A percentile compares a stretch with the other conserved stretches of the same genome.
phyloP scores from a whole-genome alignment of 164 flowering plant genomes.

The Dillenia turbinata region DNA sequence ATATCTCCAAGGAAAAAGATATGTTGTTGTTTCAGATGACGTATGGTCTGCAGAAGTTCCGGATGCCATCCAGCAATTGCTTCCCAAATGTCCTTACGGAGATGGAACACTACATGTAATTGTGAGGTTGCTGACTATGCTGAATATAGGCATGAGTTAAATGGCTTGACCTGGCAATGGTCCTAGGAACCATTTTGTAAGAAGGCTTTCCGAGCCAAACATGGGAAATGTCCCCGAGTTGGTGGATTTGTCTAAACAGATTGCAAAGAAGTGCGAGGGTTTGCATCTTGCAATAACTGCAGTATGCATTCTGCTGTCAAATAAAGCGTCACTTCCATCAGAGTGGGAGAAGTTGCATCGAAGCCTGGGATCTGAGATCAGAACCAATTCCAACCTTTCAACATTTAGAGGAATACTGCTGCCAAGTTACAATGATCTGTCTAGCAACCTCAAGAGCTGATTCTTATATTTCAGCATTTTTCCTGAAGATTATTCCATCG shows the following conservation, averaged over 20 bases:
- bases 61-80: slow-evolving; percentile 17
- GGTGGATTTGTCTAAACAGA: slow-evolving; percentile 2
- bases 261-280: slow-evolving; percentile 16
- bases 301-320: slow-evolving; percentile 17
- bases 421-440: slow-evolving; percentile 25
- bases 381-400: slow-evolving; percentile 7
- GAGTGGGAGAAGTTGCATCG: slow-evolving; percentile 21
- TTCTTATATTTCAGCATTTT: slow-evolving; percentile 28
- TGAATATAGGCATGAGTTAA: slow-evolving; percentile 6
- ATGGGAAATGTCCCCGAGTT: slow-evolving; percentile 16
- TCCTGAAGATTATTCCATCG: slow-evolving; percentile 21
- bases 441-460: slow-evolving; percentile 30
- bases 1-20: slow-evolving; percentile 17
- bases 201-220: slow-evolving; percentile 17
- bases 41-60: slow-evolving; percentile 22
- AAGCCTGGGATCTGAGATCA: slow-evolving; percentile 13
- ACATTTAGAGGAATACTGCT: slow-evolving; percentile 11
- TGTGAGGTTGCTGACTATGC: slow-evolving; percentile 7
- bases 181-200: slow-evolving; percentile 24
- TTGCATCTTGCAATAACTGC: slow-evolving; percentile 29
- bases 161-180: slow-evolving; percentile 11
- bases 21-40: slow-evolving; percentile 32
- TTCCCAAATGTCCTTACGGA: slow-evolving; percentile 15
- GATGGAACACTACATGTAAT: slow-evolving; percentile 22
- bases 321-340: slow-evolving; percentile 1